Conservation (phyloP, 2,329 filamentous ascomycete species). For the Ophiostoma perfectum region DNA sequence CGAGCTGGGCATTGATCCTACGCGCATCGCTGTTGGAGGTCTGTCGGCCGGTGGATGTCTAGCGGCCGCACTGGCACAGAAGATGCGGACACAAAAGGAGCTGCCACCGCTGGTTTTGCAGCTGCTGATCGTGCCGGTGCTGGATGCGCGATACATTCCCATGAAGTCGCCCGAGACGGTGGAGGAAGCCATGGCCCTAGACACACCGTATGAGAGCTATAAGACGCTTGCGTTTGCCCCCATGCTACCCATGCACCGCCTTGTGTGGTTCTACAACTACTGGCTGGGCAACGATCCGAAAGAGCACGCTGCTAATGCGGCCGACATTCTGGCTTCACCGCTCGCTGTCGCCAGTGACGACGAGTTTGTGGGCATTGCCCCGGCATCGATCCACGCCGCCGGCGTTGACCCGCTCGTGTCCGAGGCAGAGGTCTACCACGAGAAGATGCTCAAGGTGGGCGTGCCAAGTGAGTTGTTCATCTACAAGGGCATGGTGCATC, state of each 20-base stretch:
- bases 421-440: constrained; percentile 21
- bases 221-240: constrained; percentile 19
- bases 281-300: constrained; percentile 21
- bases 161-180: background rate
- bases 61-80: constrained; percentile 35
- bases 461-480: constrained; percentile 2
- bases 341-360: constrained; percentile 11
- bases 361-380: constrained; percentile 6
- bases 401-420: constrained; percentile 20
- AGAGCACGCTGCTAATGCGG: background rate
- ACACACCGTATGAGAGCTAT: constrained; percentile 21
- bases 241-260: constrained; percentile 22
- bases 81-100: constrained; percentile 33
- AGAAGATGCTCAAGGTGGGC: constrained; percentile 9
- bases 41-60: constrained; percentile 32
- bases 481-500: constrained; percentile 23
- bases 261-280: constrained; percentile 24
- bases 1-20: constrained; percentile 28
- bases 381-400: constrained; percentile 20
- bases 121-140: constrained; percentile 36
- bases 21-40: constrained; percentile 30
- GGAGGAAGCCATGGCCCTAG: background rate
- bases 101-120: constrained; percentile 32
- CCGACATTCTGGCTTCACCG: constrained; percentile 20
- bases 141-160: constrained; percentile 32